Conservation (phyloP, 176 grass and related monocot genomes). For the Rhipidocladum racemiflorum region DNA sequence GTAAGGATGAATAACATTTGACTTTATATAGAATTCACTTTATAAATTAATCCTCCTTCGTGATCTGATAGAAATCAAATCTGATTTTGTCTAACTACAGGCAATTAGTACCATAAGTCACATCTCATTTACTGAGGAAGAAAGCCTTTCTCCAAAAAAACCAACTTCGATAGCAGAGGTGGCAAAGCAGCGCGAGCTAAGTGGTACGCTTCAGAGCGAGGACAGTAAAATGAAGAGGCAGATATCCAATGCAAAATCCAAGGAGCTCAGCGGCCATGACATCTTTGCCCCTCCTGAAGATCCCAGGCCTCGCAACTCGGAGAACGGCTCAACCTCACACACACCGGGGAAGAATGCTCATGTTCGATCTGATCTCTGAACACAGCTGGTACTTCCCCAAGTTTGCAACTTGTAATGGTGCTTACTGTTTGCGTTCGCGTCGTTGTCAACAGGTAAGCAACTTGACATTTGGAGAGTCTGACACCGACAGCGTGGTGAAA, state of each 20-base stretch:
- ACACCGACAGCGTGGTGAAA: constrained; percentile 62
- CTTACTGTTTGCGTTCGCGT: neutral
- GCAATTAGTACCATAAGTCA: constrained; percentile 81
- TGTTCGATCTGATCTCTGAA: constrained; percentile 23
- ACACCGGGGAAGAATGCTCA: constrained; percentile 46
- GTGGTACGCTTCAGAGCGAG: constrained; percentile 62
- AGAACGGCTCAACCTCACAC: constrained; percentile 51
- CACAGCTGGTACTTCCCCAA: neutral
- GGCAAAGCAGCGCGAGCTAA: constrained; percentile 90
- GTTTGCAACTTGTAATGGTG: neutral
- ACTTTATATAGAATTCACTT: neutral
- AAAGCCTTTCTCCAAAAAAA: constrained; percentile 69
- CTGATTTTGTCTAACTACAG: constrained; percentile 47
- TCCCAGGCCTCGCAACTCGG: constrained; percentile 34
- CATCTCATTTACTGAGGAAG: constrained; percentile 85
- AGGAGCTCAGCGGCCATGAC: constrained; percentile 82
- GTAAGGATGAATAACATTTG: neutral
- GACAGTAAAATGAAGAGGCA: constrained; percentile 70
- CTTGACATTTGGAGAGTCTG: constrained; percentile 62
- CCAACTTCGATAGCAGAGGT: constrained; percentile 73
- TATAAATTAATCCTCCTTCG: neutral
- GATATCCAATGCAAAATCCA: constrained; percentile 70
- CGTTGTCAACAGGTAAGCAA: constrained; percentile 38
- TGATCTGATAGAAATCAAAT: neutral
- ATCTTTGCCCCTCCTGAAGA: constrained; percentile 77